These are phyloP conservation scores for Eucalyptus rudis DNA, from an alignment of 345 rosid species.

Conservation along the genomic window DNA sequence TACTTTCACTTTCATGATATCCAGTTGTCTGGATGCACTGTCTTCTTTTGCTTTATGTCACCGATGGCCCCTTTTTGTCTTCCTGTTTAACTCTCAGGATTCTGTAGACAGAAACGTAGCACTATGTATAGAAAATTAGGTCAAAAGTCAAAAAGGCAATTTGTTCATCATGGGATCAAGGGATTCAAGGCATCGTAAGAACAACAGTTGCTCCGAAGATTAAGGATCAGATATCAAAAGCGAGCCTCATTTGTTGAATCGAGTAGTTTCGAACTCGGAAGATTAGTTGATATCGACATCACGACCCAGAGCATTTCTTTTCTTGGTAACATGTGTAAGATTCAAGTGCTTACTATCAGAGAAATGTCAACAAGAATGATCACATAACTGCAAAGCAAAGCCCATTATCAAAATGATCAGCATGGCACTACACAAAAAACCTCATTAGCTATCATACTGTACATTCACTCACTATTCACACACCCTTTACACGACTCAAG, in stretches of 20 bases:
- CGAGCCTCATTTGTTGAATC: neutral
- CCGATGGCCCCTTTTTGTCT: neutral
- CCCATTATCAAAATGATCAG: neutral
- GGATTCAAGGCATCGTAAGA: neutral
- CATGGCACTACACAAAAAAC: neutral
- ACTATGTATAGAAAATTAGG: neutral
- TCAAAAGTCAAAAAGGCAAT: neutral
- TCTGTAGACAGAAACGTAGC: neutral
- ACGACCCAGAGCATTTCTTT: neutral
- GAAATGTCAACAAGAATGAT: neutral
- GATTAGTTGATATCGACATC: neutral
- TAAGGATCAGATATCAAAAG: neutral
- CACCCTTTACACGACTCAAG: constrained; percentile 18
- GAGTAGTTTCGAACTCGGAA: neutral
- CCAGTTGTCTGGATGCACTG: neutral
- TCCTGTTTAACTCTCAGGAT: neutral
- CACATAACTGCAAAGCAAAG: neutral
- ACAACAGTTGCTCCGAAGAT: neutral
- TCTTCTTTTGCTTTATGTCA: neutral
- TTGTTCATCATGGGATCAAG: neutral
- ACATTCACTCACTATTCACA: constrained; percentile 9
- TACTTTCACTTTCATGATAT: neutral
- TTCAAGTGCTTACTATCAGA: neutral
- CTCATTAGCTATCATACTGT: neutral
- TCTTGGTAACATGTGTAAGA: neutral